These are phyloP conservation scores for Vigna trinervia DNA, from an alignment of 306 rosid species.

Conservation along the genomic window DNA sequence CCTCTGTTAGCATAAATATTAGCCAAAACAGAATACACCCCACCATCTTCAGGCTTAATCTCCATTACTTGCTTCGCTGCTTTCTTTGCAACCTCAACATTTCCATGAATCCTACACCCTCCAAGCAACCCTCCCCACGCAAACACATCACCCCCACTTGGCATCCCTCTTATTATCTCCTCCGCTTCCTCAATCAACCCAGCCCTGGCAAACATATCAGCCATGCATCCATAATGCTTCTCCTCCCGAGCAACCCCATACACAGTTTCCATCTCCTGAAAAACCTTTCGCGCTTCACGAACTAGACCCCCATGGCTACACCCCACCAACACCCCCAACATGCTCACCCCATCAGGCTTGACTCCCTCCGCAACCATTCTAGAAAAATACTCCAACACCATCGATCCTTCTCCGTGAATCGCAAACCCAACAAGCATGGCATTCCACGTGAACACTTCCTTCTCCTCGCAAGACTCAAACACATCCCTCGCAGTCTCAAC, in stretches of 20 bases:
- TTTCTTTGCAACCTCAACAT: constrained; percentile 66
- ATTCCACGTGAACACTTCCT: constrained; percentile 75
- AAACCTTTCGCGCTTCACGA: constrained; percentile 62
- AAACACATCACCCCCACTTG: constrained; percentile 70
- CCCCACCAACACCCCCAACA: constrained; percentile 72
- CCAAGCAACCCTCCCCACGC: constrained; percentile 89
- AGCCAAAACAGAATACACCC: constrained; percentile 79
- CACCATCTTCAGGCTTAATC: constrained; percentile 84
- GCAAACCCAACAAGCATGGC: constrained; percentile 84
- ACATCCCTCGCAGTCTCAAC: constrained; percentile 61
- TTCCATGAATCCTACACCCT: constrained; percentile 81
- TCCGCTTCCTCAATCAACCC: constrained; percentile 70
- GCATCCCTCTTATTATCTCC: constrained; percentile 67
- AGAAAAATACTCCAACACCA: constrained; percentile 51
- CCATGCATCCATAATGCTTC: constrained; percentile 88
- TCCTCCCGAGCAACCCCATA: constrained; percentile 63
- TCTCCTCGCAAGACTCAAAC: constrained; percentile 57
- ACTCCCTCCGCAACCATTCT: constrained; percentile 58
- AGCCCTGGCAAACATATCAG: constrained; percentile 73
- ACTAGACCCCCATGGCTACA: constrained; percentile 81
- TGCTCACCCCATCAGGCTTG: constrained; percentile 71
- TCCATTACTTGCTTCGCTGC: constrained; percentile 73
- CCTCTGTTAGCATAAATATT: constrained; percentile 65
- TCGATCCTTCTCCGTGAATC: constrained; percentile 66
- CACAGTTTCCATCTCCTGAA: constrained; percentile 61